Base-by-base conservation (phyloP, 306 rosid genomes). In the Prunus persica region DNA sequence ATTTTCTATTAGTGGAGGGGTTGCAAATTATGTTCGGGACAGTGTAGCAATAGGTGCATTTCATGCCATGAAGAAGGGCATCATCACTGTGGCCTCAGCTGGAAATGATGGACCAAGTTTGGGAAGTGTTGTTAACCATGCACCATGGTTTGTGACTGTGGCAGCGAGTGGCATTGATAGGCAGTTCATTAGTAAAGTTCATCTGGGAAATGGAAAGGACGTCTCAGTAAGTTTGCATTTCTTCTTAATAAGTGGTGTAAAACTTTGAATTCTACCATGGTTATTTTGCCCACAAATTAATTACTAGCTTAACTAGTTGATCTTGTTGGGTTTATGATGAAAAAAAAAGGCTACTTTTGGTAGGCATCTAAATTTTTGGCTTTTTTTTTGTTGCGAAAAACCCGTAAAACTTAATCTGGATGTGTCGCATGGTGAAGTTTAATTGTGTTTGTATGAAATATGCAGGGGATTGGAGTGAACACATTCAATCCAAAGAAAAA, bases 81-180 rank as follows among this genome's bases (percentile, higher is more conserved):
- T 94, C 24, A 73, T 89, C 80, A 94, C 97, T 1, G 87, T 88
- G 58, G 87, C 97, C 8, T 88, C 97, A 0, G 97, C 93, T 0
- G 98, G 97, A 47, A 94, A 94, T 71, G 86, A 74, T 62, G 97
- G 98, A 11, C 98, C 98, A 6, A 25, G 22, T 45, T 19, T 82
- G 72, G 88, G 77, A 19, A 76, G 71, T n/a, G 86, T 94, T 38
- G 19, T 76, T 1, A 94, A 94, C 76, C 79, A 66, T 62, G 98
- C 97, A 1, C 98, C 98, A 2, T 94, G 98, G 98, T 71, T 94
- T 7, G 76, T 94, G 4, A 95, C 98, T 0, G 96, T 95, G n/a
- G 97, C 88, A 19, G 98, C 98, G 22, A 89, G 96, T 75, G 90
- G 90, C 61, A 88, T 90, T 80, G 97, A 92, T 75, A 89, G 97